Base-by-base conservation (phyloP, 768 basidiomycete genomes). In the Podaxis sp. region DNA sequence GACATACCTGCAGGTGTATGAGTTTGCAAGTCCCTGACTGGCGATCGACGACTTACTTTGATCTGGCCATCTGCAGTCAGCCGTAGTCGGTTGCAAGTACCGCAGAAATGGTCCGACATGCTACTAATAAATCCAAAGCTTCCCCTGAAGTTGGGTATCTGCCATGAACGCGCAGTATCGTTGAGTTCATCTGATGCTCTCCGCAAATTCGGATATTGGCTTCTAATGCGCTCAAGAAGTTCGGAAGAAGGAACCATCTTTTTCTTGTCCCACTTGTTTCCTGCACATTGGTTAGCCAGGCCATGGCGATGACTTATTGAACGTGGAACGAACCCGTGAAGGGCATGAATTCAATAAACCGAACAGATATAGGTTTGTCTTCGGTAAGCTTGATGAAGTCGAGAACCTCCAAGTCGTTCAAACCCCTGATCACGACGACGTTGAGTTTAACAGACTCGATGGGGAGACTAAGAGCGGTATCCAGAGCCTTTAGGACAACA, bases 291-390 rank as follows among this genome's bases (percentile, higher is more conserved):
- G 61, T 44, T 13, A 47, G 51, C 64, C 36, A 52, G 51, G 25
- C 61, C 42, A 40, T 42, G 37, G 59, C 14, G 3, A 6, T 48
- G 42, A 11, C 44, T 25, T 18, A 23, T 46, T 18, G 21, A 21
- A 40, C 2, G 23, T 5, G 40, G 53, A 21, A 67, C 72, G 63
- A 64, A 90, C 89, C 93, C 65, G 86, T 89, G 71, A 96, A 96
- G 10, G 93, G 92, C 94, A 96, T 95, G 69, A 91, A 95, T 72
- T 95, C 93, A 61, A 95, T 95, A 71, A 95, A 93, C 38, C 94
- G 84, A 42, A 94, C 84, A 40, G 84, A 90, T 25, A 93, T 72
- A 1, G 75, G 71, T 48, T 77, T 77, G 48, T 88, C 74, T 65
- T 81, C 84, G 4, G 90, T 91, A 73, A 95, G 75, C 66, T 88